Evolutionary conservation across 192 early-diverging fungal species (phyloP), one percentile per base, ranked within the genome.

Genomic region (Backusella mclennaniae): DNA sequence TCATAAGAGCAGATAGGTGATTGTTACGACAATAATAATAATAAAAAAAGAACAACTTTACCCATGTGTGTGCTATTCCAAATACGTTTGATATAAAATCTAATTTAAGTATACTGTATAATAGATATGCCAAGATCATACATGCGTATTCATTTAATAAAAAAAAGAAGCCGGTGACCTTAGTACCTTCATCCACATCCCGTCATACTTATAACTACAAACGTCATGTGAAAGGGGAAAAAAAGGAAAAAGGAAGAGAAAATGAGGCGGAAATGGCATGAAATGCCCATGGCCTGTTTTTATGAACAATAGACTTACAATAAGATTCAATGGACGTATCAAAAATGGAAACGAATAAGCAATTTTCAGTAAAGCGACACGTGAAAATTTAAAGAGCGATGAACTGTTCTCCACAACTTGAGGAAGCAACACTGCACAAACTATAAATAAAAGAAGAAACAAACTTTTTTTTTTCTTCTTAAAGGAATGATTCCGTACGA

Each of bases 331-430:
- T 49, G 46, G 19, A 49, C 0, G 6, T 17, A 49, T 29, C 56
- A 29, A 29, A 63, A 63, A 63, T 63, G 56, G 56, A 63, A 63
- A 63, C n/a, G 23, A 63, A 26, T 12, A 63, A 63, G 56, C 26
- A 49, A 12, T 26, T 63, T 63, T 63, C 56, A 63, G 56, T 29
- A 63, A 63, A 63, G 3, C 56, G 23, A 63, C 56, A 63, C 56
- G 56, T 63, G 56, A 29, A 63, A 26, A 29, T 63, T 63, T 63
- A 63, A 63, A 63, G 56, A 29, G 56, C 56, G 56, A 63, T 29
- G 3, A 29, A 1, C 19, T 8, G 7, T 11, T 56, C 26, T 26
- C 23, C 19, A 21, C 5, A 4, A 8, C 52, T 59, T 59, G 56
- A 59, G 23, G 23, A 63, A 29, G 23, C 9, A 63, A 63, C 12